Evolutionary conservation across 2,329 filamentous ascomycete genomes (phyloP), one percentile per base, ranked within the genome.

Genomic region (Cladosporium colombiae): DNA sequence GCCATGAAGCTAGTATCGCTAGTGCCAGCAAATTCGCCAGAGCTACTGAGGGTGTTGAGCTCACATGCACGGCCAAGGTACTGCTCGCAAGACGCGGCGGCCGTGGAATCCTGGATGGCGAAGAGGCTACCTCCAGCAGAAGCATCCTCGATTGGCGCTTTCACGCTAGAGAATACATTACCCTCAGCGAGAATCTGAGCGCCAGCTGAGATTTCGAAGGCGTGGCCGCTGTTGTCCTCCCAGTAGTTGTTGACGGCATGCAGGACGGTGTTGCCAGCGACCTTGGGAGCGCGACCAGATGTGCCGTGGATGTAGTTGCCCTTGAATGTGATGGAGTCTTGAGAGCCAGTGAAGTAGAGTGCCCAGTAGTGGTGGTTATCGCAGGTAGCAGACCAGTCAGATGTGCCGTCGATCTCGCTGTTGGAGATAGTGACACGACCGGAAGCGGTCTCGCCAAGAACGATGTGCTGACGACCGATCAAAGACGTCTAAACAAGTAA

Each of bases 171-270:
- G 80, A 87, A 88, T 57, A 84, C 76, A 70, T 85, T 87, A 44
- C 85, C 86, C 76, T 88, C 85, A 2, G 82, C 82, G 25, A 88
- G 78, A 52, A 85, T 80, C 69, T 78, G 71, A 61, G 73, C 71
- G 49, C 77, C 78, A 57, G 72, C 67, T 67, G 74, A 76, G 63
- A 74, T 74, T 68, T 86, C 86, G 73, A 88, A 87, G n/a, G 85
- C 83, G 76, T 88, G 86, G 58, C 83, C 83, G 23, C 76, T 74
- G 75, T 82, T 84, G 72, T 82, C 79, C 73, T 85, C 80, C 78
- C 81, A 87, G 81, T 84, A 86, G 81, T 88, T 88, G 83, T 87
- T 88, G 74, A 86, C 84, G 50, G 83, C 84, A 76, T 88, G 86
- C 62, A 88, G 78, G 53, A 86, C 81, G 64, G 85, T 85, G 74